These are phyloP conservation scores for Acanthamoeba royreba DNA, from an alignment of 208 protist genomes.

Conservation along the genomic window DNA sequence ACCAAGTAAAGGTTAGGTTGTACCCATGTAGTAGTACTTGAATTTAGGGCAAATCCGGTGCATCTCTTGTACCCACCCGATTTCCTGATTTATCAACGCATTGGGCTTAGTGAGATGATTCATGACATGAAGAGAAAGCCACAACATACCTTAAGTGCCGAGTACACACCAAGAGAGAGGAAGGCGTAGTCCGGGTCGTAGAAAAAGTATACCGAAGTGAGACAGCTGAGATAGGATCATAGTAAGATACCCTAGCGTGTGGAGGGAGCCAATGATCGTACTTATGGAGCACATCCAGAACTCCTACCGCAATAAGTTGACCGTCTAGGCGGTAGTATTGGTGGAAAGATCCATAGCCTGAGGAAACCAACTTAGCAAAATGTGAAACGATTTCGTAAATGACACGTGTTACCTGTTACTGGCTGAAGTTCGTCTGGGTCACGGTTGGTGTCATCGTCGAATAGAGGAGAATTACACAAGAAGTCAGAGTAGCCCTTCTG, in stretches of 20 bases:
- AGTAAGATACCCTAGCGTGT: too few species aligned
- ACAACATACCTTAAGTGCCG: slow-evolving; percentile 45
- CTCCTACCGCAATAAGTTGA: slow-evolving; percentile 72
- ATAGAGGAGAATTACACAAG: slow-evolving; percentile 37
- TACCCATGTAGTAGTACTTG: slow-evolving; percentile 74
- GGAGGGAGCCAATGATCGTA: background rate
- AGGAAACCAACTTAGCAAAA: background rate
- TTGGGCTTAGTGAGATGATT: background rate
- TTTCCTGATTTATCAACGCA: slow-evolving; percentile 29
- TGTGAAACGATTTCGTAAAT: background rate
- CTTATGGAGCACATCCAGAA: slow-evolving; percentile 66
- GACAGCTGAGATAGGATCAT: background rate
- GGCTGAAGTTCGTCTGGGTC: too few species aligned
- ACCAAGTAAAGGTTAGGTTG: background rate
- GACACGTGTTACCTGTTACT: background rate
- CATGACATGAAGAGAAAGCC: background rate
- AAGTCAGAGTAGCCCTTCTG: slow-evolving; percentile 60
- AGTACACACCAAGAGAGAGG: slow-evolving; percentile 9
- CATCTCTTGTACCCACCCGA: slow-evolving; percentile 27
- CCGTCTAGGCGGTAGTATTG: slow-evolving; percentile 65
- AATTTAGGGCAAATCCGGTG: slow-evolving; percentile 17
- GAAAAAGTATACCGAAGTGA: slow-evolving; percentile 80
- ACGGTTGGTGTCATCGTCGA: too few species aligned
- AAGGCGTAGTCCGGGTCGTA: slow-evolving; percentile 73
- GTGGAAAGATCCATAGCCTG: background rate